phyloP scores from a whole-genome alignment of 202 grass and related monocot genomes.

The Carex sylvatica region DNA sequence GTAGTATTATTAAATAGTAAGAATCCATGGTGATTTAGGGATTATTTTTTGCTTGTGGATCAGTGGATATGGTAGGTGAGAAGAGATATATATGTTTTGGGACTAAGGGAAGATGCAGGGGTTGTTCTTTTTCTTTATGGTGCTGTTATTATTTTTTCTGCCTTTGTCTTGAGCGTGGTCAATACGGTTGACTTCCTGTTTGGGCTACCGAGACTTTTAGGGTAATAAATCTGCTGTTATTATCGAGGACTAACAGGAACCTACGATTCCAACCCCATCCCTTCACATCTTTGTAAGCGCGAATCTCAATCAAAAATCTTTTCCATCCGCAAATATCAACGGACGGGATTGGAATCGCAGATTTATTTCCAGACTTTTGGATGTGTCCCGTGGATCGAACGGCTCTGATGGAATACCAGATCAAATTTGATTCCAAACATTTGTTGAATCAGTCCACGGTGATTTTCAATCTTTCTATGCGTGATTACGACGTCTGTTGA shows the following conservation, averaged over 20 bases:
- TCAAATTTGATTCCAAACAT: neutral
- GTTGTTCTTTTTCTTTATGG: neutral
- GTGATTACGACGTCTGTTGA: neutral
- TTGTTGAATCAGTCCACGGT: neutral
- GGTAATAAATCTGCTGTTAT: no score
- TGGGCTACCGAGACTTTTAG: neutral
- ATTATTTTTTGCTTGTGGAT: neutral
- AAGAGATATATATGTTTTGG: neutral
- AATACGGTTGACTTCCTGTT: neutral
- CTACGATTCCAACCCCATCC: no score
- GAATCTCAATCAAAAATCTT: no score
- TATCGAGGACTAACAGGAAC: no score
- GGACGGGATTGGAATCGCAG: no score
- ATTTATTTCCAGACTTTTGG: no score
- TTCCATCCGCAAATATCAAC: no score
- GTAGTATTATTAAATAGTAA: constrained; percentile 1
- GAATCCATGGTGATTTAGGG: constrained; percentile 3
- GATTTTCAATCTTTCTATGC: neutral
- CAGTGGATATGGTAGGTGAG: neutral
- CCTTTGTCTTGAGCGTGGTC: neutral
- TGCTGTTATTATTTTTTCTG: neutral
- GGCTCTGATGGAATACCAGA: no score
- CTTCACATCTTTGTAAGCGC: no score
- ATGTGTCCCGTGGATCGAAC: no score
- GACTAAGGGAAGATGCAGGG: neutral